phyloP scores from a whole-genome alignment of 2,329 filamentous ascomycete species.

The Phialemoniopsis sp. region DNA sequence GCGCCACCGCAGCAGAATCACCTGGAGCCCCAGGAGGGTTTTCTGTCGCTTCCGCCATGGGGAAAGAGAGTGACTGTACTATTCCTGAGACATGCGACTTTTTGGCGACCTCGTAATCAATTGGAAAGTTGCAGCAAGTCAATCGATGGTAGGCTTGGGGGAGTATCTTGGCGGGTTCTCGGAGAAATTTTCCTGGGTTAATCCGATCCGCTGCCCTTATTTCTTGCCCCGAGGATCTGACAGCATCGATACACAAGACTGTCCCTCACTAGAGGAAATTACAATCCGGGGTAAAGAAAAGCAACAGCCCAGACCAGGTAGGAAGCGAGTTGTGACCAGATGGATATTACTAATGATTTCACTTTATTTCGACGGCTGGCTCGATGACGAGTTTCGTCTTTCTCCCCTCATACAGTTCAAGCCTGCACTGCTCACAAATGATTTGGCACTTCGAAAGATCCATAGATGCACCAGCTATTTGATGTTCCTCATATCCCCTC shows the following conservation, averaged over 20 bases:
- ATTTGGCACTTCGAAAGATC: too few species aligned
- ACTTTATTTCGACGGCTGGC: too few species aligned
- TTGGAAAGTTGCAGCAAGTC: too few species aligned
- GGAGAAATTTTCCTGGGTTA: conserved; percentile 17
- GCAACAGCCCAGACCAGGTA: background rate
- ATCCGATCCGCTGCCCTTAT: conserved; percentile 20
- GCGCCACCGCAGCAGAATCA: background rate
- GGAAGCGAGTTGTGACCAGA: background rate
- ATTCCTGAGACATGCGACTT: background rate
- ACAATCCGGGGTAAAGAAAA: conserved; percentile 1
- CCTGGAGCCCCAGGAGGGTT: conserved; percentile 1
- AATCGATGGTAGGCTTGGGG: background rate
- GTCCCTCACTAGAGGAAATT: too few species aligned
- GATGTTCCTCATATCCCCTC: too few species aligned
- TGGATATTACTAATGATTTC: too few species aligned
- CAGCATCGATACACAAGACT: conserved; percentile 18
- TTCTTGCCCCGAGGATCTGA: conserved; percentile 18
- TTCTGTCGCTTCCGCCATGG: conserved; percentile 5
- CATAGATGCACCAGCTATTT: too few species aligned
- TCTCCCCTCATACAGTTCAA: too few species aligned
- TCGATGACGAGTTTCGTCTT: too few species aligned
- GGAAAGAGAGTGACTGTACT: background rate
- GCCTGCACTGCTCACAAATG: too few species aligned
- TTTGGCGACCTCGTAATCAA: too few species aligned
- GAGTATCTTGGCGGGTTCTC: conserved; percentile 4